Conservation (phyloP, 1,139 yeast genomes). For the Magnusiomyces magnusii region DNA sequence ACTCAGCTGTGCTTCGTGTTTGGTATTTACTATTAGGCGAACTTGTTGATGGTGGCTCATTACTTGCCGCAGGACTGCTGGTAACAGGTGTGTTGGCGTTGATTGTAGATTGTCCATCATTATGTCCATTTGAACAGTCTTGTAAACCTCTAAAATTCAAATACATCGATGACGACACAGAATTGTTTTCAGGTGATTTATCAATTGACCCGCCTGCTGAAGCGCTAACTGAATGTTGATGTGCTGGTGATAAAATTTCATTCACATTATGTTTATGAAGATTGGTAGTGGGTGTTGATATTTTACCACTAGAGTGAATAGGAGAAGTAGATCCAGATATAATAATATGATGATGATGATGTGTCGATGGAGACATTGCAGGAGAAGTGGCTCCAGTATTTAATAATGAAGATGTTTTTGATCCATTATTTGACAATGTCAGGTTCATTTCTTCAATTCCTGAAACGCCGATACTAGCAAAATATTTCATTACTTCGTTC, state of each 20-base stretch:
- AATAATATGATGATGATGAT: background rate
- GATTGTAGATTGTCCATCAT: background rate
- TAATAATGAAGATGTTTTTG: conserved; percentile 1
- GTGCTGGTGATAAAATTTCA: background rate
- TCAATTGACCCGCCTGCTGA: background rate
- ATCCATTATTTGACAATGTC: background rate
- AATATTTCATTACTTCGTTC: conserved; percentile 9
- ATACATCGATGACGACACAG: background rate
- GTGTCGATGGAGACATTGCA: background rate
- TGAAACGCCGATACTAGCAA: conserved; percentile 12
- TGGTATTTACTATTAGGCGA: background rate
- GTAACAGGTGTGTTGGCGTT: background rate
- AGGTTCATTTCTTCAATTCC: conserved; percentile 2
- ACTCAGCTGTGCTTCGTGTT: conserved; percentile 6
- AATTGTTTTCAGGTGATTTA: background rate
- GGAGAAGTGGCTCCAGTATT: conserved; percentile 4
- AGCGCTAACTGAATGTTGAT: background rate
- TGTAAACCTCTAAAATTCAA: background rate
- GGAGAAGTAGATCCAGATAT: background rate
- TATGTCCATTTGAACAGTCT: background rate
- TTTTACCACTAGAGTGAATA: background rate
- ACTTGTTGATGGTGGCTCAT: background rate
- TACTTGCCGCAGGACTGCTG: background rate
- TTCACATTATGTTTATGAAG: conserved; percentile 1
- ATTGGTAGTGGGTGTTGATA: conserved; percentile 5